A percentile compares a stretch with the other conserved stretches of the same genome.
These are phyloP conservation scores for Lichtheimia corymbifera DNA, from an alignment of 371 early-diverging fungal species.

Conservation along the genomic window DNA sequence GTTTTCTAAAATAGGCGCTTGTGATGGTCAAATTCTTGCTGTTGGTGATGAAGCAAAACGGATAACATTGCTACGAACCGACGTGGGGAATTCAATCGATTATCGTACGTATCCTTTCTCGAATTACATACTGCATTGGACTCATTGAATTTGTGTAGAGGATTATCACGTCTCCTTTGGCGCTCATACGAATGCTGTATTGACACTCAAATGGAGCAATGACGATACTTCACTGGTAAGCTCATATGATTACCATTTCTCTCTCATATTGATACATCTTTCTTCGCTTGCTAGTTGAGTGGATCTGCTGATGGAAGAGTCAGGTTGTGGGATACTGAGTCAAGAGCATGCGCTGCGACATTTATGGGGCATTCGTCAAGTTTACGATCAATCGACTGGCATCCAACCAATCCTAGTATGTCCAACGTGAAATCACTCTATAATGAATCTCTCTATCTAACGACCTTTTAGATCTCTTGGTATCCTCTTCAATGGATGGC, in stretches of 20 bases:
- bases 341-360: conserved; percentile 31
- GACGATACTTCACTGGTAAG: conserved; percentile 52
- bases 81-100: conserved; percentile 33
- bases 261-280: not conserved
- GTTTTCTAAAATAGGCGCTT: not conserved
- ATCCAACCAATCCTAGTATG: conserved; percentile 57
- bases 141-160: conserved; percentile 1
- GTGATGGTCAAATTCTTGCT: conserved; percentile 53
- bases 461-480: conserved; percentile 49
- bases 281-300: conserved; percentile 34
- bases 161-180: conserved; percentile 22
- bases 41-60: conserved; percentile 71
- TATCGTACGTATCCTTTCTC: conserved; percentile 22
- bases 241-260: not conserved
- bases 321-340: conserved; percentile 66
- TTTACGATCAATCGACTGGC: conserved; percentile 58
- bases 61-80: conserved; percentile 54
- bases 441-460: not conserved
- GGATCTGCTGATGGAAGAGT: conserved; percentile 62
- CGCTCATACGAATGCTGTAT: conserved; percentile 60
- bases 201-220: conserved; percentile 60
- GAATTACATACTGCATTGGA: not conserved
- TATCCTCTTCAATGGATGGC: conserved; percentile 68
- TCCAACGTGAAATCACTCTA: not conserved
- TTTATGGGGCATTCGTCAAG: conserved; percentile 57